Conservation (phyloP, 2,329 filamentous ascomycete genomes). For the Taxawa tesnikishii region DNA sequence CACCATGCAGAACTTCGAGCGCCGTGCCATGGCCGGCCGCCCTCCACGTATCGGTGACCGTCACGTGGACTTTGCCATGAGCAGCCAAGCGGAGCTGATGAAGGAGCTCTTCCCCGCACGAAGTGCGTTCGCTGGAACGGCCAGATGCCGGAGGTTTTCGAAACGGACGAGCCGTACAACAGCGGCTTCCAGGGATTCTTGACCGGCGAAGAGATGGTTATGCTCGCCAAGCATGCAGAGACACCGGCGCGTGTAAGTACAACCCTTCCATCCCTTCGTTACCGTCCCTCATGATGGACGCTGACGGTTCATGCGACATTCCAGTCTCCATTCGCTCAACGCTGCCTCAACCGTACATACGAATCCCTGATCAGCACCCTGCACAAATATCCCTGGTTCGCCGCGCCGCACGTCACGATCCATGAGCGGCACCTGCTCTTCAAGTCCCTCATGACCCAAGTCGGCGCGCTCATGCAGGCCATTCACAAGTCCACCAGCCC, state of each 20-base stretch:
- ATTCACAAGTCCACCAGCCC: constrained; percentile 10
- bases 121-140: constrained; percentile 36
- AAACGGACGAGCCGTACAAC: constrained; percentile 30
- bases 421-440: constrained; percentile 34
- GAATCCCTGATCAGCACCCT: constrained; percentile 40
- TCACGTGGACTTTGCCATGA: constrained; percentile 32
- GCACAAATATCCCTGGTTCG: constrained; percentile 42
- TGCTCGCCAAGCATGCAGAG: constrained; percentile 34
- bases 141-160: constrained; percentile 18
- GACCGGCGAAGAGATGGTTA: constrained; percentile 36
- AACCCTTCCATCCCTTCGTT: constrained; percentile 1
- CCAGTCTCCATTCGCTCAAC: constrained; percentile 36
- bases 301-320: too few relatives aligned
- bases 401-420: constrained; percentile 31
- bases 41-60: constrained; percentile 35
- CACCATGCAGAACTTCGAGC: constrained; percentile 24
- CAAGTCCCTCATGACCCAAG: constrained; percentile 15
- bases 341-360: constrained; percentile 40
- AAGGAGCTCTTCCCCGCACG: constrained; percentile 36
- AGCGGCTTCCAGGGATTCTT: constrained; percentile 40
- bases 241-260: constrained; percentile 35
- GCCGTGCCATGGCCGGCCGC: constrained; percentile 22
- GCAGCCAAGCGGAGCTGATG: constrained; percentile 36
- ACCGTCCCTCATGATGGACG: too few relatives aligned
- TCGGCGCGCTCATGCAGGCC: constrained; percentile 13